Evolutionary conservation across 2,329 filamentous ascomycete genomes (phyloP).

Genomic region (Ascochyta lentis): DNA sequence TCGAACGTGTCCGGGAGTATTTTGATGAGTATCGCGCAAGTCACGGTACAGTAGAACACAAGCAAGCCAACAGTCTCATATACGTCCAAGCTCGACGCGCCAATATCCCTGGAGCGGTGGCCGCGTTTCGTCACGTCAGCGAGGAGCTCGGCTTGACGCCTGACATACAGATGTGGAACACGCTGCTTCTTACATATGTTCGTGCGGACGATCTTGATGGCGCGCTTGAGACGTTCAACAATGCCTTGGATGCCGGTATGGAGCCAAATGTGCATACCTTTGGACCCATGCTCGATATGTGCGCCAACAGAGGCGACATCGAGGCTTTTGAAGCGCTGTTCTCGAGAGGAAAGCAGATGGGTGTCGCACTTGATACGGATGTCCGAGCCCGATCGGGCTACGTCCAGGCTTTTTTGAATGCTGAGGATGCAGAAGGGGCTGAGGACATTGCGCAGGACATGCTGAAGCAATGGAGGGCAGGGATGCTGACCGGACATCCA

Average conservation of each 20-base stretch:
- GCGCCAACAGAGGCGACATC: slow-evolving; percentile 74
- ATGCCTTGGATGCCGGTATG: slow-evolving; percentile 59
- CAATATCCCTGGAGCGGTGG: slow-evolving; percentile 65
- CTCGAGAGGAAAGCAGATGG: slow-evolving; percentile 62
- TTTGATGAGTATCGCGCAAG: slow-evolving; percentile 35
- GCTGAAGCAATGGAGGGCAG: slow-evolving; percentile 53
- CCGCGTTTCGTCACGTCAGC: slow-evolving; percentile 68
- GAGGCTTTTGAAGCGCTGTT: slow-evolving; percentile 71
- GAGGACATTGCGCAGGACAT: slow-evolving; percentile 64
- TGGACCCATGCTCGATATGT: slow-evolving; percentile 75
- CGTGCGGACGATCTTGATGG: slow-evolving; percentile 71
- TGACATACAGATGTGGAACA: slow-evolving; percentile 73
- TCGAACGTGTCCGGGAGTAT: slow-evolving; percentile 41
- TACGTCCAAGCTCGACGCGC: slow-evolving; percentile 74
- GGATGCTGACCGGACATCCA: slow-evolving; percentile 54
- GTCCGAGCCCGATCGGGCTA: slow-evolving; percentile 51
- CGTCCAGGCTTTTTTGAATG: slow-evolving; percentile 66
- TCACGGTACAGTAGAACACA: slow-evolving; percentile 19
- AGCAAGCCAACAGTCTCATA: slow-evolving; percentile 55
- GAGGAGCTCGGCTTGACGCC: slow-evolving; percentile 63
- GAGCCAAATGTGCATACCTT: slow-evolving; percentile 70
- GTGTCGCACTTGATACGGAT: slow-evolving; percentile 30
- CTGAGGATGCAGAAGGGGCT: slow-evolving; percentile 54
- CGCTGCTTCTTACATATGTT: slow-evolving; percentile 73
- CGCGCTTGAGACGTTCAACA: slow-evolving; percentile 68